Evolutionary conservation across 208 protist genomes (phyloP).

Genomic region (Blastocrithidia nonstop): DNA sequence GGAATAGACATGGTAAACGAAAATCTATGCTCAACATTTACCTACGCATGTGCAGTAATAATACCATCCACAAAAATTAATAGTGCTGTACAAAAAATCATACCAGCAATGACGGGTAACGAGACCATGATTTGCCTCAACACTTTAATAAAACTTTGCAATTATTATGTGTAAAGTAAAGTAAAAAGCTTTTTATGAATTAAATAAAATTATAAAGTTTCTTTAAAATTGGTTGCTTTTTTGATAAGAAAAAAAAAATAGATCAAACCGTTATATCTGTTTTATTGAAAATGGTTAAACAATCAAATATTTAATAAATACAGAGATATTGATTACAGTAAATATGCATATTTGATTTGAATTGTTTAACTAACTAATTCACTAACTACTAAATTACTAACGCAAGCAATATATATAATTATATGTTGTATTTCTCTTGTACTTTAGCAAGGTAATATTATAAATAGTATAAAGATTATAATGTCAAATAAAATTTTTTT

Average conservation of each 20-base stretch:
- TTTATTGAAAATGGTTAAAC: too few relatives aligned
- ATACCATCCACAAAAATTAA: conserved; percentile 44
- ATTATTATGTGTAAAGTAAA: not conserved
- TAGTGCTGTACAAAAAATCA: conserved; percentile 31
- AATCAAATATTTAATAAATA: too few relatives aligned
- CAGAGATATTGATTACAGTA: too few relatives aligned
- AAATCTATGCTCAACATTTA: conserved; percentile 12
- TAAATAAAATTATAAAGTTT: not conserved
- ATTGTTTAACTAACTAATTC: too few relatives aligned
- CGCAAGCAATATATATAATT: too few relatives aligned
- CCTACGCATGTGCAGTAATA: conserved; percentile 25
- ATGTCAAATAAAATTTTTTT: too few relatives aligned
- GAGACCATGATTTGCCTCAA: not conserved
- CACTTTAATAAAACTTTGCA: not conserved
- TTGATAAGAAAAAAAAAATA: not conserved
- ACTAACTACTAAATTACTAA: too few relatives aligned
- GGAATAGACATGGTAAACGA: conserved; percentile 41
- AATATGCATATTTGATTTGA: too few relatives aligned
- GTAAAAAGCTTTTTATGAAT: not conserved
- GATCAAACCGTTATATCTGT: conserved; percentile 11
- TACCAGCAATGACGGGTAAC: conserved; percentile 26
- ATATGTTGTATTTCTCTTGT: too few relatives aligned
- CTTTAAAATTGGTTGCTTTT: not conserved
- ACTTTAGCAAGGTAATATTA: too few relatives aligned
- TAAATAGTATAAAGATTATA: too few relatives aligned